These are phyloP conservation scores for Globisporangium viniferum DNA, from an alignment of 352 stramenopile genomes.

Conservation along the genomic window DNA sequence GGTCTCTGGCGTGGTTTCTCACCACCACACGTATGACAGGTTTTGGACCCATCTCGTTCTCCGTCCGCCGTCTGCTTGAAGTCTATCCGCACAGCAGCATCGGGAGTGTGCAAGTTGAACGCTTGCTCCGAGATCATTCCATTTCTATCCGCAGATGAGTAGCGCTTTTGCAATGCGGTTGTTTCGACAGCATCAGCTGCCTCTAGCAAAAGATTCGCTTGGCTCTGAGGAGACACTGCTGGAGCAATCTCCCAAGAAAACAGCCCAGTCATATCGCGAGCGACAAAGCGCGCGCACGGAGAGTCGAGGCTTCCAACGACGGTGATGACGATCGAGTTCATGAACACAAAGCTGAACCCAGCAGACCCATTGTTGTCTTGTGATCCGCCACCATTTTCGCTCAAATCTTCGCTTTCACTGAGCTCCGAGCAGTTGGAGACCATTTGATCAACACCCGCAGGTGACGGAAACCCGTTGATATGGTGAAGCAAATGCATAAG, in stretches of 20 bases:
- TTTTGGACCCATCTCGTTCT: conserved; percentile 20
- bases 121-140: conserved; percentile 20
- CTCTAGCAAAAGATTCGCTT: background rate
- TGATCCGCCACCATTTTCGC: conserved; percentile 17
- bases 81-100: conserved; percentile 56
- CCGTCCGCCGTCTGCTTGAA: conserved; percentile 41
- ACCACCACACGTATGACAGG: conserved; percentile 56
- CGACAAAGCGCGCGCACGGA: conserved; percentile 70
- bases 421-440: conserved; percentile 78
- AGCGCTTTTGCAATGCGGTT: background rate
- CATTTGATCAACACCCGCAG: conserved; percentile 82
- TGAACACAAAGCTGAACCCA: conserved; percentile 84
- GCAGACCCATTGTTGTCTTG: conserved; percentile 27
- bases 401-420: conserved; percentile 34
- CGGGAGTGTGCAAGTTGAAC: conserved; percentile 38
- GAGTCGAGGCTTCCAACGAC: conserved; percentile 81
- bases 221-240: conserved; percentile 13
- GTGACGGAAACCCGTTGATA: conserved; percentile 82
- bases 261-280: conserved; percentile 79
- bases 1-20: conserved; percentile 36
- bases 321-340: conserved; percentile 85
- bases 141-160: background rate
- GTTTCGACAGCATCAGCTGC: background rate
- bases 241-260: conserved; percentile 84
- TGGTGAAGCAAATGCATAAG: conserved; percentile 86